Evolutionary conservation across 257 asterid genomes (phyloP).

Genomic region (Solanum arcanum): DNA sequence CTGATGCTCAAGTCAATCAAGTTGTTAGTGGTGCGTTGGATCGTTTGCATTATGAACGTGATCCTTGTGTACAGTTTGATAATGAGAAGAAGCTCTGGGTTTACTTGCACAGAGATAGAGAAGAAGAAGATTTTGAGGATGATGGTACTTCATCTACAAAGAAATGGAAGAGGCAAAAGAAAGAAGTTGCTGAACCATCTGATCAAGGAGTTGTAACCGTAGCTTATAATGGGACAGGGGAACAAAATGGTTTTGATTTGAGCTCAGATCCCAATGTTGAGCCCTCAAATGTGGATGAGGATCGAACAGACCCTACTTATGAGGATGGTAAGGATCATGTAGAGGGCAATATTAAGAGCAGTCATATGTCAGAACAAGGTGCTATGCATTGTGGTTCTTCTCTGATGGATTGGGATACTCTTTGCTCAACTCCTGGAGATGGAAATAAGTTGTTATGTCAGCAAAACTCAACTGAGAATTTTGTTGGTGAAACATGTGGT

Average conservation of each 20-base stretch:
- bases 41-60: slow-evolving; percentile 94
- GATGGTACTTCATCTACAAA: slow-evolving; percentile 98
- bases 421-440: slow-evolving; percentile 29
- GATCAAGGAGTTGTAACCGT: slow-evolving; percentile 59
- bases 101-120: slow-evolving; percentile 85
- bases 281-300: slow-evolving; percentile 42
- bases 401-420: slow-evolving; percentile 32
- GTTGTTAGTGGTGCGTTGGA: slow-evolving; percentile 98
- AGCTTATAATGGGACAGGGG: slow-evolving; percentile 36
- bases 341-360: slow-evolving; percentile 39
- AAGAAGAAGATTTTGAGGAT: slow-evolving; percentile 98
- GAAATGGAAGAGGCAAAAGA: slow-evolving; percentile 95
- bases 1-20: slow-evolving; percentile 92
- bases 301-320: slow-evolving; percentile 35
- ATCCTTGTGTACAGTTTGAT: slow-evolving; percentile 95
- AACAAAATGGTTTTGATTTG: slow-evolving; percentile 46
- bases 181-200: slow-evolving; percentile 66
- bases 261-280: slow-evolving; percentile 63
- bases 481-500: slow-evolving; percentile 52
- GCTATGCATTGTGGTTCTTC: slow-evolving; percentile 17
- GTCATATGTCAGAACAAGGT: slow-evolving; percentile 28
- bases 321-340: slow-evolving; percentile 36
- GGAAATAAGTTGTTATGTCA: slow-evolving; percentile 64
- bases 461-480: slow-evolving; percentile 70
- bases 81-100: slow-evolving; percentile 97